These are phyloP conservation scores for Plantago major DNA, from an alignment of 257 asterid species.

Conservation along the genomic window DNA sequence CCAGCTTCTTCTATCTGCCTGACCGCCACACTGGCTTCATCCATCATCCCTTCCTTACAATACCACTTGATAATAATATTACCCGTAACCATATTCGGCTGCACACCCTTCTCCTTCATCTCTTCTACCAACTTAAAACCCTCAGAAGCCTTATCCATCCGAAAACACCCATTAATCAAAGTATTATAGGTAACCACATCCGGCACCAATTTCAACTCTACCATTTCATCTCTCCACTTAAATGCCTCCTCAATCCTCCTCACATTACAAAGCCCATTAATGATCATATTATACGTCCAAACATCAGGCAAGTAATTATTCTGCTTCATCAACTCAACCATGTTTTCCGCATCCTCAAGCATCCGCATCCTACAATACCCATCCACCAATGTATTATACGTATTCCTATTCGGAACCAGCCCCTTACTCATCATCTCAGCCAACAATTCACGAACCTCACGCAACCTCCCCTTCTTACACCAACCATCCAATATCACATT, in stretches of 20 bases:
- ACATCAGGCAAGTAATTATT: conserved; percentile 56
- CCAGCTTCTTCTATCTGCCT: conserved; percentile 57
- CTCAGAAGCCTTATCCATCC: conserved; percentile 29
- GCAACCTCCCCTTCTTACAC: conserved; percentile 67
- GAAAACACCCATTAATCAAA: conserved; percentile 64
- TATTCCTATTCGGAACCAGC: conserved; percentile 46
- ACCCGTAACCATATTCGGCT: conserved; percentile 51
- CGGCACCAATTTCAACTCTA: conserved; percentile 54
- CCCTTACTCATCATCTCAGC: conserved; percentile 69
- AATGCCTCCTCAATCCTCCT: conserved; percentile 70
- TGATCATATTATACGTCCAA: conserved; percentile 72
- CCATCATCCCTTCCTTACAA: conserved; percentile 66
- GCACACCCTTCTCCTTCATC: conserved; percentile 59
- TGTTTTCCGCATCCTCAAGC: conserved; percentile 67
- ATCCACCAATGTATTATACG: conserved; percentile 65
- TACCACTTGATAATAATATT: conserved; percentile 76
- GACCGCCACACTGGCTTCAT: conserved; percentile 48
- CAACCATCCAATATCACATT: conserved; percentile 59
- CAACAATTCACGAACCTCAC: conserved; percentile 60
- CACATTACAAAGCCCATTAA: conserved; percentile 52
- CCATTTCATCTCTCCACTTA: conserved; percentile 61
- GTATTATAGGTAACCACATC: conserved; percentile 80
- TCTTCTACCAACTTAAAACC: conserved; percentile 57
- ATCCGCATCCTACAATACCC: conserved; percentile 78
- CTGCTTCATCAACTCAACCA: conserved; percentile 63